phyloP scores from a whole-genome alignment of 768 basidiomycete species.

The Filobasidium floriforme region DNA sequence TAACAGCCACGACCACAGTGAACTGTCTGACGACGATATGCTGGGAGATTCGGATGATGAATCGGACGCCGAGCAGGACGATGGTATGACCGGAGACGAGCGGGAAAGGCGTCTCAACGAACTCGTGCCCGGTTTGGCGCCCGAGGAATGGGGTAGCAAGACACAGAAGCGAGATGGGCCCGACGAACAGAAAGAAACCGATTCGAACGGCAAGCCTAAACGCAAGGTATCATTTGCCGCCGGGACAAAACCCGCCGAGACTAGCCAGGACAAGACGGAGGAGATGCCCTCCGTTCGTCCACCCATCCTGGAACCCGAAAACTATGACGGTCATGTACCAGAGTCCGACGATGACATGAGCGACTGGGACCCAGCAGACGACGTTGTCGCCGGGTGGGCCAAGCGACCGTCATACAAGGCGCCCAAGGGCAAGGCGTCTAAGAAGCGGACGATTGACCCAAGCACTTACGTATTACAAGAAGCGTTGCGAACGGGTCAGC shows the following conservation, averaged over 20 bases:
- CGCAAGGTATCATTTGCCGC: slow-evolving; percentile 18
- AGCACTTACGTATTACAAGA: slow-evolving; percentile 12
- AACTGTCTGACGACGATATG: slow-evolving; percentile 60
- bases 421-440: slow-evolving; percentile 18
- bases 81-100: slow-evolving; percentile 43
- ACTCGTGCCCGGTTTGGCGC: slow-evolving; percentile 70
- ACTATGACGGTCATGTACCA: slow-evolving; percentile 74
- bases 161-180: neutral
- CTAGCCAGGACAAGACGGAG: slow-evolving; percentile 5
- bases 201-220: neutral
- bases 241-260: slow-evolving; percentile 8
- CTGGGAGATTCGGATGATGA: slow-evolving; percentile 52
- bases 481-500: slow-evolving; percentile 16
- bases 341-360: slow-evolving; percentile 77
- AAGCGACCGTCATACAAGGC: slow-evolving; percentile 9
- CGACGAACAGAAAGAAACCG: slow-evolving; percentile 1
- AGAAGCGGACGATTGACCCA: slow-evolving; percentile 18
- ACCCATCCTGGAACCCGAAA: slow-evolving; percentile 71
- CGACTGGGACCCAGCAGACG: slow-evolving; percentile 53
- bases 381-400: slow-evolving; percentile 32
- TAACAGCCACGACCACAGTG: slow-evolving; percentile 47
- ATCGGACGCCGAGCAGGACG: slow-evolving; percentile 42
- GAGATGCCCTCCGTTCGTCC: slow-evolving; percentile 50
- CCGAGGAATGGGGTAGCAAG: slow-evolving; percentile 73
- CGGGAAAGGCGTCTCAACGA: slow-evolving; percentile 65